Conservation (phyloP, 2,329 filamentous ascomycete genomes). For the Phaeosphaeria sp. region DNA sequence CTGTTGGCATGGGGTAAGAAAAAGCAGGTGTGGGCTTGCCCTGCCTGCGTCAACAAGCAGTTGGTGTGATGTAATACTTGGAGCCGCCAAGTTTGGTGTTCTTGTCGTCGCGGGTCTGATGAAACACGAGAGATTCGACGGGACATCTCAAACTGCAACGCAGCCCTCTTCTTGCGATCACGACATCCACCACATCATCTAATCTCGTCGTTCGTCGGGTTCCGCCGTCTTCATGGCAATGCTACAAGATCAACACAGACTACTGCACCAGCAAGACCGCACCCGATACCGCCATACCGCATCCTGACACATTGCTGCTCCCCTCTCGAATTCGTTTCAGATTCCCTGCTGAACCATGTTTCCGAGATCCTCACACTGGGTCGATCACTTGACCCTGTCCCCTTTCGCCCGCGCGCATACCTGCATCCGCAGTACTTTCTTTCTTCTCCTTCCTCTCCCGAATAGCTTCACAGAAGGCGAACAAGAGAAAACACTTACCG, state of each 20-base stretch:
- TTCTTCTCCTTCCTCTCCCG: neutral
- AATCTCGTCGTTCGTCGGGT: neutral
- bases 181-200: neutral
- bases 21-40: neutral
- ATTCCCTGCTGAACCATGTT: neutral
- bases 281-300: neutral
- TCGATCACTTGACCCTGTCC: neutral
- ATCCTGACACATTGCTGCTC: neutral
- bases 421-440: neutral
- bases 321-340: neutral
- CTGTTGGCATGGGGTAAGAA: neutral
- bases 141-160: neutral
- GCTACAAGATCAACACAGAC: neutral
- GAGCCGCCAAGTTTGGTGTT: neutral
- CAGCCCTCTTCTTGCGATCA: neutral
- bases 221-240: neutral
- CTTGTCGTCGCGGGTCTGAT: neutral
- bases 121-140: neutral
- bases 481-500: neutral
- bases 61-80: neutral
- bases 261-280: neutral
- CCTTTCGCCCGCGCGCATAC: neutral
- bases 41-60: neutral
- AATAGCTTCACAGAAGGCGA: neutral
- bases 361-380: neutral